Evolutionary conservation across 805 yeast genomes (phyloP).

Genomic region (Maudiozyma serrabonitensis): DNA sequence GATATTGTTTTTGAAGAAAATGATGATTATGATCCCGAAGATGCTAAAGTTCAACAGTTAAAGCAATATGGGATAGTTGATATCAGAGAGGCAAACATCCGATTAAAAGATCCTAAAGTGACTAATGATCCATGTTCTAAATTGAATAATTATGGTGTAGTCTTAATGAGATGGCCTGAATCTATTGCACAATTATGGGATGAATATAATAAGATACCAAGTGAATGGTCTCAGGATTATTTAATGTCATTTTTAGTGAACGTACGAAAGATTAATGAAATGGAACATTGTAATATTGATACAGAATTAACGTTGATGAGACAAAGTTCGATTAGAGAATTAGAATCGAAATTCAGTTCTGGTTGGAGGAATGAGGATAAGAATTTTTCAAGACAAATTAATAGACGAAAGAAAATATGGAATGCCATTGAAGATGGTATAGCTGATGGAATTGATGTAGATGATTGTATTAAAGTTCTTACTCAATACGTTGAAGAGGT

Average conservation of each 20-base stretch:
- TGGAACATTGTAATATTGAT: slow-evolving; percentile 3
- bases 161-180: slow-evolving; percentile 23
- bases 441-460: slow-evolving; percentile 15
- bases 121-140: slow-evolving; percentile 16
- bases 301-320: slow-evolving; percentile 14
- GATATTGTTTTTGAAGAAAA: background rate
- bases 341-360: slow-evolving; percentile 20
- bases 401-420: slow-evolving; percentile 27
- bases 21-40: background rate
- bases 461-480: slow-evolving; percentile 16
- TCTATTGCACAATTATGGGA: slow-evolving; percentile 24
- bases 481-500: slow-evolving; percentile 17
- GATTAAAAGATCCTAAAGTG: background rate
- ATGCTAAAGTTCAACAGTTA: background rate
- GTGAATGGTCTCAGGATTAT: slow-evolving; percentile 20
- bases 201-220: slow-evolving; percentile 22
- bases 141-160: slow-evolving; percentile 22
- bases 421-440: slow-evolving; percentile 23
- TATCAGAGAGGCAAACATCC: background rate
- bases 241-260: slow-evolving; percentile 13
- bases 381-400: slow-evolving; percentile 26
- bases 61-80: background rate
- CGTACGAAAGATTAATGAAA: slow-evolving; percentile 10
- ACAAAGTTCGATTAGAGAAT: slow-evolving; percentile 16
- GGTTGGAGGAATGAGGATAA: slow-evolving; percentile 25